Evolutionary conservation across 2,329 filamentous ascomycete genomes (phyloP), one percentile per base, ranked within the genome.

Genomic region (Incumbomyces delicatus): DNA sequence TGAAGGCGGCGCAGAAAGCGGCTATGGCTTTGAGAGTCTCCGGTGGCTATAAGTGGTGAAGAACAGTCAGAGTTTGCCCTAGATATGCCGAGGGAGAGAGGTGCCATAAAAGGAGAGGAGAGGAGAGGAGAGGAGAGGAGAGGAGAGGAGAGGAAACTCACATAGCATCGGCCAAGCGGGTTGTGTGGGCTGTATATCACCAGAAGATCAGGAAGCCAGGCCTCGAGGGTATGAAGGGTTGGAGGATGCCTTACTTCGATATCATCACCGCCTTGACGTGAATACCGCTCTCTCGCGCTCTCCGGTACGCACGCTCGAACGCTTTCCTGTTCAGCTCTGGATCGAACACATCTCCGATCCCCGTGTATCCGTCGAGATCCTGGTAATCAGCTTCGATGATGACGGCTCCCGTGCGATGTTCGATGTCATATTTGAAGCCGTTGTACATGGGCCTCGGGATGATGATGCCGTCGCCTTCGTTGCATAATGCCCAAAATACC

Each of bases 171-270:
- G 0, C 74, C 74, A 1, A 76, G 62, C 0, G 74, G 73, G 45
- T 76, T 76, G 41, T 75, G 71, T 2, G 72, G 70, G 43, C 73
- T 65, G 35, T 70, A 70, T 2, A 77, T 40, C 14, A 27, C 22
- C 8, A 27, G 22, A 27, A 5, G 22, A 27, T 39, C n/a, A 16
- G 33, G 4, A 14, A 54, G 44, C 7, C 11, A 34, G 7, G n/a
- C 10, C 30, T 7, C 17, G 10, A 13, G 11, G 7, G 8, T 43
- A n/a, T 33, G 7, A 43, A 4, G 12, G 31, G n/a, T 14, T 43
- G 4, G 14, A 75, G 61, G 0, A 72, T 27, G 72, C 43, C 75
- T 75, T 39, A 74, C 41, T 74, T 63, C 39, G 69, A 70, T 2
- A 76, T 61, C 45, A 76, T 64, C n/a, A 78, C 52, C 0, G 64